Evolutionary conservation across 2,329 filamentous ascomycete genomes (phyloP).

Genomic region (Phyllosticta paracitricarpa): DNA sequence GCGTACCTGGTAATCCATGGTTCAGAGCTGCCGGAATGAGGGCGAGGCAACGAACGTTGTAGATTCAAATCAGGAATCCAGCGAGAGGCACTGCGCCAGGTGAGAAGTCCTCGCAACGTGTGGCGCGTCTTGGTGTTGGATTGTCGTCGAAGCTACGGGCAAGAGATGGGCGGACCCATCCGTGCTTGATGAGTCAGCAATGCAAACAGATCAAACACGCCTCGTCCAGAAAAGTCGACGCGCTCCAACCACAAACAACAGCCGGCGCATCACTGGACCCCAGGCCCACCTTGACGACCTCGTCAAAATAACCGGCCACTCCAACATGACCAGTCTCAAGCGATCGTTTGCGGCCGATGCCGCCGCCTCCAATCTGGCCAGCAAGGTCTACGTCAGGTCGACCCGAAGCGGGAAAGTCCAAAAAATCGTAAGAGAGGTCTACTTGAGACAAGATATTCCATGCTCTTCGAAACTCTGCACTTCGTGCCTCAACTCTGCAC

Average conservation of each 20-base stretch:
- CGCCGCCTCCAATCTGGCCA: slow-evolving; percentile 67
- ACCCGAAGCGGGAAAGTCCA: slow-evolving; percentile 95
- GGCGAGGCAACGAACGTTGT: background rate
- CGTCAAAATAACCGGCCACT: background rate
- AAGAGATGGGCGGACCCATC: background rate
- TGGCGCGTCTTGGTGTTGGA: slow-evolving; percentile 1
- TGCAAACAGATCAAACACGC: slow-evolving; percentile 8
- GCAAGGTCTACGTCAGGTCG: slow-evolving; percentile 91
- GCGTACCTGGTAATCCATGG: slow-evolving; percentile 12
- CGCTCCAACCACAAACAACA: background rate
- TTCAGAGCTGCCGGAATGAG: background rate
- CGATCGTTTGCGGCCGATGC: slow-evolving; percentile 45
- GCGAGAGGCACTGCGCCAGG: background rate
- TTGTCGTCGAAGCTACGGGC: slow-evolving; percentile 1
- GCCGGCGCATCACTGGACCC: background rate
- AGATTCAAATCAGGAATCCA: background rate
- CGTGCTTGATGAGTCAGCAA: background rate
- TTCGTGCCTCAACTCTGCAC: slow-evolving; percentile 62
- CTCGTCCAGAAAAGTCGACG: slow-evolving; percentile 2
- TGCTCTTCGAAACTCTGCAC: slow-evolving; percentile 88
- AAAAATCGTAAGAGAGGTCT: slow-evolving; percentile 95
- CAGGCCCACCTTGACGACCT: background rate
- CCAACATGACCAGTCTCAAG: slow-evolving; percentile 51
- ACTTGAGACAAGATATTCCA: slow-evolving; percentile 91
- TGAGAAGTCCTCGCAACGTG: background rate